Evolutionary conservation across 768 basidiomycete genomes (phyloP).

Genomic region (Crassisporium funariophilum): DNA sequence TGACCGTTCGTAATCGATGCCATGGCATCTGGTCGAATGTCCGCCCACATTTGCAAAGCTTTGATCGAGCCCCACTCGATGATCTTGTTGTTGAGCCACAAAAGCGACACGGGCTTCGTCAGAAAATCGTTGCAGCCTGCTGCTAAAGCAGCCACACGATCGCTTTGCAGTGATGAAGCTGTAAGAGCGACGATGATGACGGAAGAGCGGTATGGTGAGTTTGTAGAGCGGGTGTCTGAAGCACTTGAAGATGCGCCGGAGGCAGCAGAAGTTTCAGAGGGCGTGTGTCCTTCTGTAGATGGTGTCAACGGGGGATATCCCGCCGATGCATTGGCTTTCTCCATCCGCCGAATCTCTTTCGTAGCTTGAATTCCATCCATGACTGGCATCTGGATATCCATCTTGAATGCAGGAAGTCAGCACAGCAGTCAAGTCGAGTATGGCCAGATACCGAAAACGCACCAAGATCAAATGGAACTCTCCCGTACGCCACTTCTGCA

Average conservation of each 20-base stretch:
- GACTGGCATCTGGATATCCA: slow-evolving; percentile 99
- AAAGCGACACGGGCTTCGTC: slow-evolving; percentile 93
- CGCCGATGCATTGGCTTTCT: slow-evolving; percentile 64
- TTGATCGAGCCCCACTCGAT: slow-evolving; percentile 99
- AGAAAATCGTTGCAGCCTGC: slow-evolving; percentile 99
- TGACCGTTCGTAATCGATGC: slow-evolving; percentile 41
- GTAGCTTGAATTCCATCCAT: slow-evolving; percentile 99
- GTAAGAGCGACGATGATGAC: slow-evolving; percentile 99
- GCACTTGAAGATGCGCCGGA: slow-evolving; percentile 19
- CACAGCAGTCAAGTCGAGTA: too few species aligned
- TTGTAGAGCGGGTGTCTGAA: slow-evolving; percentile 46
- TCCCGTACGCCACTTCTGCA: slow-evolving; percentile 92
- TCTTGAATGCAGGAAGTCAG: slow-evolving; percentile 48
- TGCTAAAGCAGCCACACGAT: slow-evolving; percentile 95
- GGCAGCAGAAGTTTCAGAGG: slow-evolving; percentile 50
- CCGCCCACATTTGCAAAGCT: slow-evolving; percentile 90
- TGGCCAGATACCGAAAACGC: too few species aligned
- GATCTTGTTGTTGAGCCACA: slow-evolving; percentile 98
- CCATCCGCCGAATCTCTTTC: slow-evolving; percentile 88
- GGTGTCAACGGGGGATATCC: slow-evolving; percentile 75
- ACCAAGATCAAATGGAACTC: slow-evolving; percentile 96
- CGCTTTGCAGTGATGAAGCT: slow-evolving; percentile 91
- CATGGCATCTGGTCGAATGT: slow-evolving; percentile 62
- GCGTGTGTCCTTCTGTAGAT: slow-evolving; percentile 48
- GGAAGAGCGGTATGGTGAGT: slow-evolving; percentile 82